These are phyloP conservation scores for Blastocystis sp. DNA, from an alignment of 352 stramenopile genomes.

Conservation along the genomic window DNA sequence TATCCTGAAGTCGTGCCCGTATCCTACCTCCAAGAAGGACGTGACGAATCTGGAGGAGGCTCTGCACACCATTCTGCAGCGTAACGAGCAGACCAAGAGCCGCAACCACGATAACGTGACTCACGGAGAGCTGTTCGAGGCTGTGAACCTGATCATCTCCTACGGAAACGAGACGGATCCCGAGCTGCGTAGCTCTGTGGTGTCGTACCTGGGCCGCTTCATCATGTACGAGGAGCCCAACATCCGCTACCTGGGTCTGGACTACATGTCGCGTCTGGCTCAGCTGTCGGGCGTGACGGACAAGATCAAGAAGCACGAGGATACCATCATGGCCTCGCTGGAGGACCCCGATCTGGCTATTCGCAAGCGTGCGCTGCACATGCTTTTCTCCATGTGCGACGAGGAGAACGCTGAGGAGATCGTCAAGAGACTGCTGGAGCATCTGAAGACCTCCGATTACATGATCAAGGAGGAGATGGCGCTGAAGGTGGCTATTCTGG, in stretches of 20 bases:
- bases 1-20: slow-evolving; percentile 80
- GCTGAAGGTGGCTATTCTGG: slow-evolving; percentile 93
- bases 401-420: slow-evolving; percentile 83
- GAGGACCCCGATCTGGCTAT: slow-evolving; percentile 91
- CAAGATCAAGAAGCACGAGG: slow-evolving; percentile 82
- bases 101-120: slow-evolving; percentile 90
- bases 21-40: slow-evolving; percentile 64
- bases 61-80: slow-evolving; percentile 78
- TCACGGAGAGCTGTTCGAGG: slow-evolving; percentile 89
- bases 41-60: slow-evolving; percentile 74
- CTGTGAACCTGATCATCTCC: slow-evolving; percentile 87
- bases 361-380: slow-evolving; percentile 80
- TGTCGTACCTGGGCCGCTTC: slow-evolving; percentile 84
- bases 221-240: slow-evolving; percentile 90
- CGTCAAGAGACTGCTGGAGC: slow-evolving; percentile 85
- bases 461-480: slow-evolving; percentile 86
- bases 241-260: slow-evolving; percentile 89
- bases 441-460: slow-evolving; percentile 80
- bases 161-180: slow-evolving; percentile 75
- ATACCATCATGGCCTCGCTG: slow-evolving; percentile 83
- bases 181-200: slow-evolving; percentile 76
- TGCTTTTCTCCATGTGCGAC: slow-evolving; percentile 95
- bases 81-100: slow-evolving; percentile 71
- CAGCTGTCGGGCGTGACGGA: slow-evolving; percentile 69
- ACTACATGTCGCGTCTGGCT: slow-evolving; percentile 87